These are phyloP conservation scores for Penstemon eatonii DNA, from an alignment of 257 asterid species.

Conservation along the genomic window DNA sequence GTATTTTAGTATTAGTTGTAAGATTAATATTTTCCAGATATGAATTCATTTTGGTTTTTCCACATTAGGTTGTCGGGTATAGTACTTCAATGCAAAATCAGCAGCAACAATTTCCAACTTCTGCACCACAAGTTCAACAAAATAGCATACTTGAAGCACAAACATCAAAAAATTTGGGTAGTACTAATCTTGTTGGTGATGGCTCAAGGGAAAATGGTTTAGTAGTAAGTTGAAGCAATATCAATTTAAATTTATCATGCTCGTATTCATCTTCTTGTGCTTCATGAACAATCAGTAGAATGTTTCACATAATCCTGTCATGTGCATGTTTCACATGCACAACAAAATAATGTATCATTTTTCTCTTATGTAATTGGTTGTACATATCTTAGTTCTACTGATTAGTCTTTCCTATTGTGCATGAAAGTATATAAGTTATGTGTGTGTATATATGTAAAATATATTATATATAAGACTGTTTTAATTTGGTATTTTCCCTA, in stretches of 20 bases:
- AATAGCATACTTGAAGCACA: slow-evolving; percentile 11
- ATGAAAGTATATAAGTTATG: no score
- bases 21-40: not conserved
- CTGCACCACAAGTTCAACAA: slow-evolving; percentile 9
- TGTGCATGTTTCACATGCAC: not conserved
- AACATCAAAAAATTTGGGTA: slow-evolving; percentile 13
- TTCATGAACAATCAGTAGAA: slow-evolving; percentile 4
- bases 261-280: not conserved
- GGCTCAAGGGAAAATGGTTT: slow-evolving; percentile 23
- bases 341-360: not conserved
- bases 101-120: slow-evolving; percentile 16
- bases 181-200: slow-evolving; percentile 17
- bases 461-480: no score
- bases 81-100: slow-evolving; percentile 13
- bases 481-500: no score
- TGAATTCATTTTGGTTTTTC: not conserved
- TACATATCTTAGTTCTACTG: not conserved
- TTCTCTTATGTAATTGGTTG: not conserved
- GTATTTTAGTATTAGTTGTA: no score
- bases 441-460: no score
- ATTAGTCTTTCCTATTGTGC: not conserved
- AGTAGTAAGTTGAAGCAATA: slow-evolving; percentile 29
- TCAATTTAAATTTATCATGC: not conserved
- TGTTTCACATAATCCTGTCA: no score
- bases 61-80: slow-evolving; percentile 7